Percentiles rank a stretch among this genome's conserved stretches.
phyloP scores from a whole-genome alignment of 768 basidiomycete genomes.

The Tricholoma matsutake region DNA sequence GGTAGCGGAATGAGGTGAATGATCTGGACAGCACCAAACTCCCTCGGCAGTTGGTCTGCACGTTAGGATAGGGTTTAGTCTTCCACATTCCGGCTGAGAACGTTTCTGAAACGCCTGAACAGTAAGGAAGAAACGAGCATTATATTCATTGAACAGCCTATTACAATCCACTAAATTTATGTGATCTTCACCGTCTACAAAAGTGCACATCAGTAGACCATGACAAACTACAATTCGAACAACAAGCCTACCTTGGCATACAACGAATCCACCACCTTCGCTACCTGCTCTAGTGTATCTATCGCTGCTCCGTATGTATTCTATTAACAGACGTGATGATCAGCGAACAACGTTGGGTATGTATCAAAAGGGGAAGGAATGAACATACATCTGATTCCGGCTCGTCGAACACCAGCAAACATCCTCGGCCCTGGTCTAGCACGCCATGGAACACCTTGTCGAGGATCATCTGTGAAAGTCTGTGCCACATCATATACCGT shows the following conservation, averaged over 20 bases:
- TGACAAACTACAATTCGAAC: neutral
- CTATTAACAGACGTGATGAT: slow-evolving; percentile 34
- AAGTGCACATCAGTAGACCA: neutral
- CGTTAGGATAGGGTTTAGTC: too few species aligned
- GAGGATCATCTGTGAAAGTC: slow-evolving; percentile 96
- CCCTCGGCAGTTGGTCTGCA: too few species aligned
- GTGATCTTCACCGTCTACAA: slow-evolving; percentile 27
- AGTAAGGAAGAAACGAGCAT: neutral
- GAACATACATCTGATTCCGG: slow-evolving; percentile 76
- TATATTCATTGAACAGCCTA: neutral
- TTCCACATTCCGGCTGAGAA: too few species aligned
- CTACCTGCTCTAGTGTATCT: slow-evolving; percentile 84
- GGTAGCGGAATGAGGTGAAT: too few species aligned
- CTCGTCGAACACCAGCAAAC: slow-evolving; percentile 87
- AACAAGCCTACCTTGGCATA: slow-evolving; percentile 68
- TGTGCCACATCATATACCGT: slow-evolving; percentile 24
- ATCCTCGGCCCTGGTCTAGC: slow-evolving; percentile 93
- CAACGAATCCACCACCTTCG: slow-evolving; percentile 90
- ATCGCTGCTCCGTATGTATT: slow-evolving; percentile 87
- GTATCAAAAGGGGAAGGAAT: slow-evolving; percentile 6
- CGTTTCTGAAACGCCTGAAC: too few species aligned
- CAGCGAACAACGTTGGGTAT: neutral
- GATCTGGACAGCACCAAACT: too few species aligned
- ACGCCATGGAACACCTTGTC: slow-evolving; percentile 94
- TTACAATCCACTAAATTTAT: slow-evolving; percentile 7